Base-by-base conservation (phyloP, 108 stramenopile genomes). In the Craspedostauros australis region DNA sequence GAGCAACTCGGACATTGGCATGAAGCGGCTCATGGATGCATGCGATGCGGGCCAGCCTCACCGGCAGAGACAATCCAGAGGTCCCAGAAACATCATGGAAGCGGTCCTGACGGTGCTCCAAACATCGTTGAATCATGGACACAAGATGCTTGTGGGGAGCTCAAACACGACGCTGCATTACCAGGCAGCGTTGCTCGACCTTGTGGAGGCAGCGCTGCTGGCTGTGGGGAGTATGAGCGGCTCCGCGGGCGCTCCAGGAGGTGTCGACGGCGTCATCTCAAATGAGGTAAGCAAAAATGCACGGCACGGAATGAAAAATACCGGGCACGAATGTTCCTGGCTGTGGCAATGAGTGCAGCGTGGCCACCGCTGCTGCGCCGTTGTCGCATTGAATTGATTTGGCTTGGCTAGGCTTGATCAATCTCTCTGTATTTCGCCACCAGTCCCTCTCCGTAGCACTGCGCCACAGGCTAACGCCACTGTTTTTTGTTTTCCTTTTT, bases 151-250 rank as follows among this genome's bases (percentile, higher is more conserved):
- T 12, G 27, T 64, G 29, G 73, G 73, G 11, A 60, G 57, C n/a
- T 44, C 7, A 8, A 41, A 36, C 8, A 53, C 39, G 12, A 70
- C 62, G 19, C 27, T 47, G 16, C 64, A 71, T 28, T 70, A 70
- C 50, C 75, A 73, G 38, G 66, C 69, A 22, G 73, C 84, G 2
- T 40, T 85, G 52, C 33, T 82, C 39, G 82, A 84, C 54, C 57
- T 86, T 7, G 70, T 83, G 0, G 84, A 82, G 46, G 63, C 80
- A 0, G 67, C 77, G 11, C 54, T 91, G 37, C 56, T 84, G n/a
- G 88, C 84, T 1, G 76, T 64, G 8, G 88, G 88, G 34, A 79
- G 82, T 30, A 83, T 90, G 70, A 86, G 88, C 55, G 88, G 88
- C 11, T 80, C 79, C 21, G 42, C 62, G 0, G 45, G 68, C 29